Percentiles rank a stretch among this genome's conserved stretches.
Conservation (phyloP, 495 filamentous ascomycete genomes). For the Penicillium daleae region DNA sequence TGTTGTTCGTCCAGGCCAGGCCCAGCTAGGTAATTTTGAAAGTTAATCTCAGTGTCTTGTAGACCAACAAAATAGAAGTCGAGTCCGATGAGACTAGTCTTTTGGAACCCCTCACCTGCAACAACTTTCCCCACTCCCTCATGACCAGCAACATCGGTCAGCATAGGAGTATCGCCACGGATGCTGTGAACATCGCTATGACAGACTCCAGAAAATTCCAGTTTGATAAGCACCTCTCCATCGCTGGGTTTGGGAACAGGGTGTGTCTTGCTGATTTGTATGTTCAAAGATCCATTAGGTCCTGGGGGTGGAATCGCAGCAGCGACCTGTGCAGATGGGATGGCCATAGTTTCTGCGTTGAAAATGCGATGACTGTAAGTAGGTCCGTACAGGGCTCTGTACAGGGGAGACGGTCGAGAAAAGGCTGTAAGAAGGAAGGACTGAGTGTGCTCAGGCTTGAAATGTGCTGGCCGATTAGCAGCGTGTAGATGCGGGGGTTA, state of each 20-base stretch:
- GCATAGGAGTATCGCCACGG: constrained; percentile 50
- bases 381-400: no score
- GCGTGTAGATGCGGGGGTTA: constrained; percentile 14
- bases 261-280: constrained; percentile 36
- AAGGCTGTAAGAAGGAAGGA: neutral
- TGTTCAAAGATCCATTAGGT: constrained; percentile 24
- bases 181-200: constrained; percentile 51
- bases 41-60: neutral
- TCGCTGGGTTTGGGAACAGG: constrained; percentile 39
- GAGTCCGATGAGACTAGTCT: neutral
- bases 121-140: constrained; percentile 49
- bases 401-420: neutral
- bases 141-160: constrained; percentile 50
- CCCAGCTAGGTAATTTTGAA: constrained; percentile 31
- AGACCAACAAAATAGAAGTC: neutral
- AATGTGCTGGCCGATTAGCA: neutral
- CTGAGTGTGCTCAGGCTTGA: neutral
- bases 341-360: constrained; percentile 20
- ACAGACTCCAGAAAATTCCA: constrained; percentile 49
- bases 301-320: constrained; percentile 38
- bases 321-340: constrained; percentile 41
- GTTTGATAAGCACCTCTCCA: constrained; percentile 45
- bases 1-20: constrained; percentile 29
- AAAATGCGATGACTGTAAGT: neutral
- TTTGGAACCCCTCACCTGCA: constrained; percentile 27